Evolutionary conservation across 163 green algal species (phyloP).

Genomic region (Scenedesmus sp.): DNA sequence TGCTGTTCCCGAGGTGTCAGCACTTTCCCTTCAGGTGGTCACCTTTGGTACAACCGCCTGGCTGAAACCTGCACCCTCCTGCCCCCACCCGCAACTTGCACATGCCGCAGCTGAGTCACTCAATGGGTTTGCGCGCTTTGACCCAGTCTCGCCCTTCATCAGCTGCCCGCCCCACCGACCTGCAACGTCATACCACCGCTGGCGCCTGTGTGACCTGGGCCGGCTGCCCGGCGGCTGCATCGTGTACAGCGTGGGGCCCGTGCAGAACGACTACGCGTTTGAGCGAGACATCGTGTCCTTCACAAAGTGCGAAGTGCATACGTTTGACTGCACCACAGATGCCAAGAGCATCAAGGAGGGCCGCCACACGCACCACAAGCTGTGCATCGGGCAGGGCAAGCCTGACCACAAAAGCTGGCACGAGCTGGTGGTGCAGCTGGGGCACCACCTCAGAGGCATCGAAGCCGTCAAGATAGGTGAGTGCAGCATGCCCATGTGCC

Average conservation of each 20-base stretch:
- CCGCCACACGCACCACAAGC: not conserved
- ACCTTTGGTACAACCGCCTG: not conserved
- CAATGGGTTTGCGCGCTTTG: not conserved
- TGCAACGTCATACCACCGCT: not conserved
- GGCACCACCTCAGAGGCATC: not conserved
- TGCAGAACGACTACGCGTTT: not conserved
- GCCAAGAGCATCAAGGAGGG: not conserved
- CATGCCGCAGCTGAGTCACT: not conserved
- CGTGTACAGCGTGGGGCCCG: not conserved
- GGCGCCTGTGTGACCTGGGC: not conserved
- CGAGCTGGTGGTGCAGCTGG: not conserved
- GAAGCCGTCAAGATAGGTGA: not conserved
- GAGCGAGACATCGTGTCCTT: not conserved
- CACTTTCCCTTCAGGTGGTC: no score
- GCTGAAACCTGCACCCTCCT: not conserved
- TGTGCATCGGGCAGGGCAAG: slow-evolving; percentile 1
- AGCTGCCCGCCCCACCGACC: not conserved
- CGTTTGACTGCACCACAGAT: not conserved
- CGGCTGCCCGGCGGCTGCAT: not conserved
- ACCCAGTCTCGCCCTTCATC: not conserved
- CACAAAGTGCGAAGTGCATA: slow-evolving; percentile 1
- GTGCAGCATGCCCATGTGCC: not conserved
- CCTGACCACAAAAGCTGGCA: slow-evolving; percentile 3
- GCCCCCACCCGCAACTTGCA: not conserved
- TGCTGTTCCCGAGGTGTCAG: no score